Evolutionary conservation across 2,329 filamentous ascomycete species (phyloP).

Genomic region (Sporothrix humicola): DNA sequence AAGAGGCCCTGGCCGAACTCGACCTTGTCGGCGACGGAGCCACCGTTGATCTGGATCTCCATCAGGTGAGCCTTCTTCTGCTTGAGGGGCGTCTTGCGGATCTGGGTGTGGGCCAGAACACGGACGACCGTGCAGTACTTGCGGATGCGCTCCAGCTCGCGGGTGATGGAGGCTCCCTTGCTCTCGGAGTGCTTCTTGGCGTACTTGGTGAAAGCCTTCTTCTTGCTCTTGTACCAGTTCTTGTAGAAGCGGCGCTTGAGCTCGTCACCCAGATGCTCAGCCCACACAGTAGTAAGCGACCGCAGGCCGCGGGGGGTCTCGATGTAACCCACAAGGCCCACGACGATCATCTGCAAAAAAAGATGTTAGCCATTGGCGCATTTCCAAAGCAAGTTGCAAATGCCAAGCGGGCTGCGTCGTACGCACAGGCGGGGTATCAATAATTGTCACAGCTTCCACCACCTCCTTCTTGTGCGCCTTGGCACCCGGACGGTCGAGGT

Average conservation of each 20-base stretch:
- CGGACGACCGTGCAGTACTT: constrained; percentile 99
- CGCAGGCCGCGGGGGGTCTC: constrained; percentile 99
- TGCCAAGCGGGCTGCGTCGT: constrained; percentile 78
- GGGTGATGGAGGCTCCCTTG: constrained; percentile 87
- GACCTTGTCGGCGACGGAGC: constrained; percentile 94
- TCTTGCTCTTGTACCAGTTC: constrained; percentile 99
- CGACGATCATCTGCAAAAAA: constrained; percentile 89
- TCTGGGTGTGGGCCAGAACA: constrained; percentile 98
- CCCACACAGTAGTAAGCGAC: constrained; percentile 99
- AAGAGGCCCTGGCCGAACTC: constrained; percentile 93
- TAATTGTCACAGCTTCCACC: constrained; percentile 84
- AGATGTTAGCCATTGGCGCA: constrained; percentile 75
- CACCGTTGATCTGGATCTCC: constrained; percentile 99
- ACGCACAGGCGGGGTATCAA: constrained; percentile 95
- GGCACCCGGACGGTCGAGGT: constrained; percentile 97
- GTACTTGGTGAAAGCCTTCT: constrained; percentile 99
- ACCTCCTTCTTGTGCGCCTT: constrained; percentile 99
- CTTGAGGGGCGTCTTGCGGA: constrained; percentile 98
- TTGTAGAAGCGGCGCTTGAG: constrained; percentile 99
- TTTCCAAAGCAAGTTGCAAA: constrained; percentile 32
- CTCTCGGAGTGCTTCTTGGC: constrained; percentile 99
- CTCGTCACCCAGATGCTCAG: constrained; percentile 98
- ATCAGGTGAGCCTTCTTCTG: constrained; percentile 99
- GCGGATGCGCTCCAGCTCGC: constrained; percentile 99
- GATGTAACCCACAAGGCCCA: constrained; percentile 99